A percentile compares a stretch with the other conserved stretches of the same genome.
Conservation (phyloP, 306 rosid species). For the Sechiopsis laciniata region DNA sequence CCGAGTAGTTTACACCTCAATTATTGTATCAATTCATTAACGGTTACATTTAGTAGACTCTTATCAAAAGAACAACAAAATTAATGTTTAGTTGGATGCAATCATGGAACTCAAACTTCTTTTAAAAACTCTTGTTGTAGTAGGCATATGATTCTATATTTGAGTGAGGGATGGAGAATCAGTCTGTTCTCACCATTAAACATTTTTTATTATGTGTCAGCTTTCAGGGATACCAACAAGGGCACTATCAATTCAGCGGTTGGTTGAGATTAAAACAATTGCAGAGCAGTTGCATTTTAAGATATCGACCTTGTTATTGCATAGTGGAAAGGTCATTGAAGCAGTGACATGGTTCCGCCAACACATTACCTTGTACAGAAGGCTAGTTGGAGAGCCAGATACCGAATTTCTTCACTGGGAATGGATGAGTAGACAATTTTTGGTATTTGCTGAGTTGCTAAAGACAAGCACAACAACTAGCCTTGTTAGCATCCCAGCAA, state of each 20-base stretch:
- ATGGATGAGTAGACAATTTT: slow-evolving; percentile 92
- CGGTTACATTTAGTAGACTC: neutral
- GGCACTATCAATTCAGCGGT: slow-evolving; percentile 65
- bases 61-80: neutral
- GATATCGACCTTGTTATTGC: slow-evolving; percentile 77
- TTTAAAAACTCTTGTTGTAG: neutral
- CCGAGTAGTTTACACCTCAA: too few relatives aligned
- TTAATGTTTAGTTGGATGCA: neutral
- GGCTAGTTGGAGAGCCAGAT: slow-evolving; percentile 69
- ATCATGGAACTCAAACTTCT: too few relatives aligned
- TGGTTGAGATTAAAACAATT: slow-evolving; percentile 72
- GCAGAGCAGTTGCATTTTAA: slow-evolving; percentile 87
- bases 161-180: slow-evolving; percentile 2
- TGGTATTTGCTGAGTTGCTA: slow-evolving; percentile 87
- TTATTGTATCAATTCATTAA: too few relatives aligned
- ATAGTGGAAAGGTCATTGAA: slow-evolving; percentile 83
- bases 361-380: slow-evolving; percentile 65
- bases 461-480: slow-evolving; percentile 61
- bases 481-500: slow-evolving; percentile 43
- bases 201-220: slow-evolving; percentile 39
- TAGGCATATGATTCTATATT: neutral
- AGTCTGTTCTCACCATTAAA: slow-evolving; percentile 8
- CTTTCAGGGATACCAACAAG: slow-evolving; percentile 74
- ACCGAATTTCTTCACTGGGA: slow-evolving; percentile 88
- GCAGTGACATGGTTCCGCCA: slow-evolving; percentile 78